Evolutionary conservation across 2,329 filamentous ascomycete species (phyloP).

Genomic region (Colletotrichum sp.): DNA sequence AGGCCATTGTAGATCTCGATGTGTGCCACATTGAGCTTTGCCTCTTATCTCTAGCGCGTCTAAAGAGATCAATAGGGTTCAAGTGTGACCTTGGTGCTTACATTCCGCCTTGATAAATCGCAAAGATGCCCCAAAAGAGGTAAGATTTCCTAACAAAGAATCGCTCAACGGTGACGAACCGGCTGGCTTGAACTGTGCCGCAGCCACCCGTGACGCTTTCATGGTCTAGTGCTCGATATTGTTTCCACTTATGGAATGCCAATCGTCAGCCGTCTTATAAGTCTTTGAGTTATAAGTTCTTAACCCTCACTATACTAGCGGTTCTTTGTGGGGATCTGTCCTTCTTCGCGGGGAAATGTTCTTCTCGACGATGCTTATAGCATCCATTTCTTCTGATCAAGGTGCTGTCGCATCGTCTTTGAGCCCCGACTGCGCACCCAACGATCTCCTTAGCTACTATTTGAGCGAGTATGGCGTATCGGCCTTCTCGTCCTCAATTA

Average conservation of each 20-base stretch:
- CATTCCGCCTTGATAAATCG: background rate
- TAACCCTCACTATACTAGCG: background rate
- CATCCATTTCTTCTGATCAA: rapidly evolving
- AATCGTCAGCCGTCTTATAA: background rate
- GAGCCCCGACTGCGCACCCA: background rate
- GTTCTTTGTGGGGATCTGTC: background rate
- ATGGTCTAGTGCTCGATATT: rapidly evolving
- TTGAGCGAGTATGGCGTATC: background rate
- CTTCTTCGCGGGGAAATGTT: rapidly evolving
- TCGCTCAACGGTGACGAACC: background rate
- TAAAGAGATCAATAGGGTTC: background rate
- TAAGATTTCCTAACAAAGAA: background rate
- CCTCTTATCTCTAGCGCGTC: background rate
- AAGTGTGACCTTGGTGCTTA: background rate
- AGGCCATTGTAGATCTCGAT: background rate
- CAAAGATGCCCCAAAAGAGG: background rate
- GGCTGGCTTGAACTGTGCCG: background rate
- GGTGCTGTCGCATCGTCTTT: background rate
- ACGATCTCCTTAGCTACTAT: background rate
- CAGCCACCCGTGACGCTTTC: background rate
- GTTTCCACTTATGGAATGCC: background rate
- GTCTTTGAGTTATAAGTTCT: background rate
- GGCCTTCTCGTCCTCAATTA: rapidly evolving
- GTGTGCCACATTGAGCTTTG: background rate
- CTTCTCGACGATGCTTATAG: rapidly evolving